Evolutionary conservation across 495 filamentous ascomycete genomes (phyloP).

Genomic region (Neurospora hispaniola): DNA sequence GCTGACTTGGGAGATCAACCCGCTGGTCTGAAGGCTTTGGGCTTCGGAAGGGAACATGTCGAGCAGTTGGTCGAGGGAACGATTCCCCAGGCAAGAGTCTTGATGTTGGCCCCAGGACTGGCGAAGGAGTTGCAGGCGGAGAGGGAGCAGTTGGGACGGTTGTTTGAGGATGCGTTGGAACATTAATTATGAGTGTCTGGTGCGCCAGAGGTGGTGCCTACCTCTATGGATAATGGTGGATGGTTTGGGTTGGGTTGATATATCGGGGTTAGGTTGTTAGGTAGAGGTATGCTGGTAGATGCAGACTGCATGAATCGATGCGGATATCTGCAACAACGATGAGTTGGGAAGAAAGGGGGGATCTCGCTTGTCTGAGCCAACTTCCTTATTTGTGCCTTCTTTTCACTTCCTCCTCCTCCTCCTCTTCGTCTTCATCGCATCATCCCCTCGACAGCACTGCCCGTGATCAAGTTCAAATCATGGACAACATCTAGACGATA

Average conservation of each 20-base stretch:
- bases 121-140: constrained; percentile 59
- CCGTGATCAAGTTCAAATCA: not conserved
- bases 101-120: constrained; percentile 84
- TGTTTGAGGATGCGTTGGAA: constrained; percentile 41
- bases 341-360: not conserved
- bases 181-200: constrained; percentile 16
- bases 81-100: constrained; percentile 76
- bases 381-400: not conserved
- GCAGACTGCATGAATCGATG: not conserved
- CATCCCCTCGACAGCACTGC: not conserved
- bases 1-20: constrained; percentile 82
- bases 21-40: constrained; percentile 69
- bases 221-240: not conserved
- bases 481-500: not conserved
- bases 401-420: not conserved
- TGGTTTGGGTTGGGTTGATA: not conserved
- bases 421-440: not conserved
- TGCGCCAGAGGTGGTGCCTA: not conserved
- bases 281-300: not conserved
- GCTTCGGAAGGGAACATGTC: constrained; percentile 64
- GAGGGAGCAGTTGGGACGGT: constrained; percentile 35
- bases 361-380: not conserved
- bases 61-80: constrained; percentile 84
- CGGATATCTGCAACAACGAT: not conserved
- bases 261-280: not conserved